Base-by-base conservation (phyloP, 495 filamentous ascomycete species). In the Penicillium diatomitis region DNA sequence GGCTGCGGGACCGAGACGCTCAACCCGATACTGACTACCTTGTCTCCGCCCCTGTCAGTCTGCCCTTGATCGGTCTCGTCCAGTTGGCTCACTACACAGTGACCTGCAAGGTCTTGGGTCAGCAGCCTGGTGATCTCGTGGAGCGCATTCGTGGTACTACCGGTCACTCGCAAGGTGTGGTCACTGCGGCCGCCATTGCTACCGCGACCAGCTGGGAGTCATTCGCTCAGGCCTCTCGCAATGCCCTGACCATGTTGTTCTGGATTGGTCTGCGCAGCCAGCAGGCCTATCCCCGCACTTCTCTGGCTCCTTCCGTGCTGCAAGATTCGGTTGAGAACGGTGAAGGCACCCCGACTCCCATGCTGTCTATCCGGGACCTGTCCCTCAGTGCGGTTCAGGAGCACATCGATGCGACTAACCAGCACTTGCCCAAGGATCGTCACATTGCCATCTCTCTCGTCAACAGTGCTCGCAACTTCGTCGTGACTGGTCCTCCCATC, bases 221-320 rank as follows among this genome's bases (percentile, higher is more conserved):
- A 2, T 97, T 94, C 57, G 79, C 86, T 35, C 80, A 85, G 57
- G 77, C 84, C 32, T 76, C 88, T 33, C 84, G 77, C 44, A 78
- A 86, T 58, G 85, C 90, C 2, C 71, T 99, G 48, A 94, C 84
- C 5, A 85, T 94, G 50, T 85, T 99, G n/a, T 99, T 99, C 74
- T 99, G 92, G 94, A 97, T 99, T 54, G 94, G 94, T 53, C 80
- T 90, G n/a, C 87, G 94, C 54, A 96, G 91, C 64, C 94, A 99
- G 62, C 94, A 99, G 64, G 90, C 89, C 1, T 99, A 95, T 60
- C 94, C 94, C 40, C 82, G 83, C 44, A 97, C 94, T 2, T 96
- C 94, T 2, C 74, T 99, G 46, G 85, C 90, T n/a, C 94, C 94
- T 1, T 81, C 79, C 2, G 84, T 88, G 52, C 77, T 96, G n/a